Conservation (phyloP, 2,329 filamentous ascomycete species). For the Calcarisporium arbuscula region DNA sequence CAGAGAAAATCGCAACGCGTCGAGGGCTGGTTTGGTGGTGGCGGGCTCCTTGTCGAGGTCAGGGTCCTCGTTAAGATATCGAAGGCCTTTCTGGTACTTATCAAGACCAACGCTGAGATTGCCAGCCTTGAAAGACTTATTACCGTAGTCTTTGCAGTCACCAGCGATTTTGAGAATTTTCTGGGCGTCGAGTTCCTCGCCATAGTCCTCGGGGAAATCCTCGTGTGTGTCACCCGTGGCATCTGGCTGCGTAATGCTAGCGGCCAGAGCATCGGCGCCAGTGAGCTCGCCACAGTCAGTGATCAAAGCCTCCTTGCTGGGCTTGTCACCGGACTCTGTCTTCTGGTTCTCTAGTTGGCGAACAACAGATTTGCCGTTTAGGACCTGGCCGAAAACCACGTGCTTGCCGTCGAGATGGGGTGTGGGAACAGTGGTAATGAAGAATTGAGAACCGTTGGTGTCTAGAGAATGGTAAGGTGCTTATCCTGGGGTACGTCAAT, state of each 20-base stretch:
- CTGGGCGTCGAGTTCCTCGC: conserved; percentile 53
- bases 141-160: conserved; percentile 87
- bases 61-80: conserved; percentile 83
- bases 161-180: conserved; percentile 72
- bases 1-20: conserved; percentile 72
- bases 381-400: conserved; percentile 92
- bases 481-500: not conserved
- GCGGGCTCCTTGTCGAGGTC: conserved; percentile 65
- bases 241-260: conserved; percentile 66
- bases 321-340: conserved; percentile 73
- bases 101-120: conserved; percentile 66
- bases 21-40: conserved; percentile 60
- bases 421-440: conserved; percentile 91
- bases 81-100: conserved; percentile 91
- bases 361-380: conserved; percentile 85
- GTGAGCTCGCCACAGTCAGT: conserved; percentile 79
- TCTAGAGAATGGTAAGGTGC: conserved; percentile 34
- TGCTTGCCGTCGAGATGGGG: conserved; percentile 95
- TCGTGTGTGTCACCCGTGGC: conserved; percentile 85
- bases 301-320: conserved; percentile 65
- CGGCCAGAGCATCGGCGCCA: conserved; percentile 60
- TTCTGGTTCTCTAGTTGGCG: conserved; percentile 82
- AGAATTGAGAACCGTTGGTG: conserved; percentile 98
- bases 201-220: conserved; percentile 87
- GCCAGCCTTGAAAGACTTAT: conserved; percentile 80